Conservation (phyloP, 140 eudicot genomes). For the Senecio squalidus region DNA sequence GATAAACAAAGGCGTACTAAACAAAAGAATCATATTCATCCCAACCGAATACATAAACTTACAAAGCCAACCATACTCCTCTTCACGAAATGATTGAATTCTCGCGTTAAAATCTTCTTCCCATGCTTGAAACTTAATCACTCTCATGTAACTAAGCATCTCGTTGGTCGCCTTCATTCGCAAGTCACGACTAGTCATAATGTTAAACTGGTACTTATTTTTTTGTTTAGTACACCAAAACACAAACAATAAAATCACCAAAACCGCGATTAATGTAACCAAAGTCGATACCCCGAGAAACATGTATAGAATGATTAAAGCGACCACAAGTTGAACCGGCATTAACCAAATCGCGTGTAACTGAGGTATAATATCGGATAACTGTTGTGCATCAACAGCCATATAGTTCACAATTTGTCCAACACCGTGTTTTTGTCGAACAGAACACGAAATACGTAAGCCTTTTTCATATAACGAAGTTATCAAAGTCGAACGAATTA, state of each 20-base stretch:
- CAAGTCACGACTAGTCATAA: slow-evolving; percentile 57
- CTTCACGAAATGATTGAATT: slow-evolving; percentile 41
- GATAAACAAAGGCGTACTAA: slow-evolving; percentile 52
- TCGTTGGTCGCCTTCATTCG: slow-evolving; percentile 81
- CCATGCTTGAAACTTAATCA: slow-evolving; percentile 91
- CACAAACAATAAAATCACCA: slow-evolving; percentile 29
- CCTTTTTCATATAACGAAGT: slow-evolving; percentile 70
- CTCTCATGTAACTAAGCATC: slow-evolving; percentile 69
- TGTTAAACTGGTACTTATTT: slow-evolving; percentile 40
- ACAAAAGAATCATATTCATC: slow-evolving; percentile 36
- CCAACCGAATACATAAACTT: slow-evolving; percentile 52
- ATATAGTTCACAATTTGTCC: slow-evolving; percentile 90
- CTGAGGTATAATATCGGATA: slow-evolving; percentile 62
- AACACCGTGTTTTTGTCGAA: slow-evolving; percentile 82
- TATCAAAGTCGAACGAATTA: slow-evolving; percentile 53
- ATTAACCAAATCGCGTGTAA: slow-evolving; percentile 69
- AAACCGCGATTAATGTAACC: slow-evolving; percentile 35
- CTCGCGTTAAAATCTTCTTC: slow-evolving; percentile 61
- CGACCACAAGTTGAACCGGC: slow-evolving; percentile 58
- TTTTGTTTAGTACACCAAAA: slow-evolving; percentile 27
- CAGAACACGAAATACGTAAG: slow-evolving; percentile 54
- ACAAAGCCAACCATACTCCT: slow-evolving; percentile 64
- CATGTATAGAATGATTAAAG: slow-evolving; percentile 45
- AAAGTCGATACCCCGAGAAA: slow-evolving; percentile 42
- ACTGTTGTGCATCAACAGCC: slow-evolving; percentile 89